These are phyloP conservation scores for Colletotrichum zoysiae DNA, from an alignment of 2,329 filamentous ascomycete genomes.

Conservation along the genomic window DNA sequence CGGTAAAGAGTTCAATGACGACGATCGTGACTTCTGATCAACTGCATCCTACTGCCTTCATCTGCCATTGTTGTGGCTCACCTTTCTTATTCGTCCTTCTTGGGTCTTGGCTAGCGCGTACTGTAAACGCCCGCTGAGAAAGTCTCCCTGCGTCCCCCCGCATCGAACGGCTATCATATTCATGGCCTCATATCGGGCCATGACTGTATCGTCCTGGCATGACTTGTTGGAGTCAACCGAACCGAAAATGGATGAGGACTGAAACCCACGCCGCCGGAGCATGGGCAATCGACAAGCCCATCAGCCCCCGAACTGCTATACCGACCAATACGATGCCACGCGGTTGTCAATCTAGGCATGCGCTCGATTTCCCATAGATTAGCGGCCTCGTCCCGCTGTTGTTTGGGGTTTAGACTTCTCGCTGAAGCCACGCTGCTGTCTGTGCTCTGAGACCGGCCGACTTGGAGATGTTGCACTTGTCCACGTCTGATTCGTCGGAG, in stretches of 20 bases:
- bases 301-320: conserved; percentile 7
- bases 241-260: conserved; percentile 8
- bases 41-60: not conserved
- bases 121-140: conserved; percentile 19
- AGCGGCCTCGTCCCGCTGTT: conserved; percentile 7
- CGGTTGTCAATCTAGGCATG: conserved; percentile 29
- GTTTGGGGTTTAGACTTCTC: conserved; percentile 24
- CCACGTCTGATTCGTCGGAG: conserved; percentile 14
- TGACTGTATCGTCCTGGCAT: conserved; percentile 15
- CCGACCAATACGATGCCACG: conserved; percentile 21
- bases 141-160: conserved; percentile 35
- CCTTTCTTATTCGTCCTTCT: conserved; percentile 11
- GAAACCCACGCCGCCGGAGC: conserved; percentile 29
- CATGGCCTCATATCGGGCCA: conserved; percentile 32
- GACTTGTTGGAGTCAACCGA: conserved; percentile 16
- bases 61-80: not conserved
- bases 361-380: conserved; percentile 30
- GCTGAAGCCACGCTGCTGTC: conserved; percentile 30
- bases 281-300: conserved; percentile 25
- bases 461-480: not conserved
- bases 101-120: conserved; percentile 14
- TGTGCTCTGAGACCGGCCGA: conserved; percentile 34
- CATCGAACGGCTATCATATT: conserved; percentile 3
- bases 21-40: conserved; percentile 8
- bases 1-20: conserved; percentile 29